Percentiles rank a stretch among this genome's conserved stretches.
Conservation (phyloP, 345 rosid genomes). For the Garcia nutans region DNA sequence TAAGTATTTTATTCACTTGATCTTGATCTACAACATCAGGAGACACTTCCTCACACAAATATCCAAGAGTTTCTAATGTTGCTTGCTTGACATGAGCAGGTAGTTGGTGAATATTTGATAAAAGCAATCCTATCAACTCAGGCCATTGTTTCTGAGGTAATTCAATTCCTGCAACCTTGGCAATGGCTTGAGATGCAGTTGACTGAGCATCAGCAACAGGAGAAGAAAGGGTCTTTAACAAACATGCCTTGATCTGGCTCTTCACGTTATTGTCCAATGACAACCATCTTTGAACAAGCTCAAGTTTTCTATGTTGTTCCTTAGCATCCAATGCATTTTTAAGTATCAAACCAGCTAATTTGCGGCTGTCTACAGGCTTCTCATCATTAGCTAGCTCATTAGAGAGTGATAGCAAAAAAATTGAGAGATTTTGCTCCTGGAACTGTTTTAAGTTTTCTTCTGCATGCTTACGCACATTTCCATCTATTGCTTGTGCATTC, state of each 20-base stretch:
- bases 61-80: constrained; percentile 75
- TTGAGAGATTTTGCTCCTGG: constrained; percentile 66
- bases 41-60: constrained; percentile 72
- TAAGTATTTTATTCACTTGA: constrained; percentile 71
- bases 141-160: constrained; percentile 83
- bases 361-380: constrained; percentile 72
- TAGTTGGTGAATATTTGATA: constrained; percentile 62
- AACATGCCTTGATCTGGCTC: constrained; percentile 53
- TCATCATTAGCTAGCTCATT: constrained; percentile 66
- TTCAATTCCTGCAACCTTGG: constrained; percentile 74
- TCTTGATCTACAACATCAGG: constrained; percentile 73
- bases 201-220: constrained; percentile 58
- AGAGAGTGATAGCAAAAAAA: constrained; percentile 60
- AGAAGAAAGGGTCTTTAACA: constrained; percentile 60
- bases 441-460: constrained; percentile 69
- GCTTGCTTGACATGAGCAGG: constrained; percentile 71
- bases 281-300: constrained; percentile 73
- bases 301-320: constrained; percentile 63
- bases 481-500: constrained; percentile 72
- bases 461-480: constrained; percentile 62
- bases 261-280: constrained; percentile 53
- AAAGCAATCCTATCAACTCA: constrained; percentile 60
- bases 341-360: constrained; percentile 64
- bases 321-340: constrained; percentile 75
- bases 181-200: constrained; percentile 69